These are phyloP conservation scores for Thalassiosira livingstoniorum DNA, from an alignment of 352 stramenopile species.

Conservation along the genomic window DNA sequence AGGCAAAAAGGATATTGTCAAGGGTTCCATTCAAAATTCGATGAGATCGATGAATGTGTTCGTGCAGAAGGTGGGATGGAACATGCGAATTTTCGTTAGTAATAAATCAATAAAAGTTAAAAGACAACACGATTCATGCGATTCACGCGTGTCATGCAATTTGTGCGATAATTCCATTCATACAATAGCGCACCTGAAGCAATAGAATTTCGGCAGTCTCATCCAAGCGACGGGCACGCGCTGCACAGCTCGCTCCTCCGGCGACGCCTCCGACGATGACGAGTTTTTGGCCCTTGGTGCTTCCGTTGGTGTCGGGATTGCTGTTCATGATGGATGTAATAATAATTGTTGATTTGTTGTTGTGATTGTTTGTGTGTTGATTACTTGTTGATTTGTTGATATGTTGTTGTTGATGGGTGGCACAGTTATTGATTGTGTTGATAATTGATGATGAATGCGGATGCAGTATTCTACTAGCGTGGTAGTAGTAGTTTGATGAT, in stretches of 20 bases:
- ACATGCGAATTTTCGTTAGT: too few species aligned
- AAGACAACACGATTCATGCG: too few species aligned
- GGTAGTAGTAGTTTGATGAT: neutral
- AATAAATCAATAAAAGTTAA: too few species aligned
- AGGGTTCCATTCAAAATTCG: too few species aligned
- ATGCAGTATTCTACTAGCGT: neutral
- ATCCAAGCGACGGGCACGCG: conserved; percentile 63
- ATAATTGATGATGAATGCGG: neutral
- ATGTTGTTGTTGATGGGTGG: too few species aligned
- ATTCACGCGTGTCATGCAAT: too few species aligned
- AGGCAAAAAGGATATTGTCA: too few species aligned
- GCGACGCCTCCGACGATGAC: conserved; percentile 85
- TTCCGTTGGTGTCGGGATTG: conserved; percentile 36
- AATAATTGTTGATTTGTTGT: neutral
- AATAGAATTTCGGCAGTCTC: conserved; percentile 79
- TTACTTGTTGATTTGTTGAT: too few species aligned
- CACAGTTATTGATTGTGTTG: too few species aligned
- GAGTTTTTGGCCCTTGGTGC: conserved; percentile 61
- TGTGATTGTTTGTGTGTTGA: conserved; percentile 35
- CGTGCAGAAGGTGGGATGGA: too few species aligned
- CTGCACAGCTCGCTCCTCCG: conserved; percentile 80
- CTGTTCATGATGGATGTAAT: conserved; percentile 12
- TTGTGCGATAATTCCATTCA: too few species aligned
- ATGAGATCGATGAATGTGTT: too few species aligned
- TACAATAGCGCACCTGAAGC: conserved; percentile 65